Evolutionary conservation across 108 stramenopile genomes (phyloP).

Genomic region (Cyclotella cryptica): DNA sequence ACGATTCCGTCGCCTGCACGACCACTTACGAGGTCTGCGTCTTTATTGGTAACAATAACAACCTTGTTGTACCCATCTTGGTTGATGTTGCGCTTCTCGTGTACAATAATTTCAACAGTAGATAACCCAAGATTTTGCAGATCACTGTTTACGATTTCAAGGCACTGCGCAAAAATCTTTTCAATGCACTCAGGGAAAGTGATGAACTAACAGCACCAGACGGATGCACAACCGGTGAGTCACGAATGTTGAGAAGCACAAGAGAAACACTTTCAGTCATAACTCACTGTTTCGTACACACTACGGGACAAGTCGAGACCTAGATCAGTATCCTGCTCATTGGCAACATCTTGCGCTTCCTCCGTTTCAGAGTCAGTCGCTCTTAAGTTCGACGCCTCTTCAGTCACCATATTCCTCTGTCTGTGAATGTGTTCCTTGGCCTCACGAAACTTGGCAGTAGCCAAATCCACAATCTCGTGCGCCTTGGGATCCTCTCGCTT

Average conservation of each 20-base stretch:
- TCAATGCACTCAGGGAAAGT: conserved; percentile 45
- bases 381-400: background rate
- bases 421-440: conserved; percentile 21
- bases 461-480: conserved; percentile 23
- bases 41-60: conserved; percentile 33
- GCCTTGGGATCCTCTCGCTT: background rate
- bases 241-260: background rate
- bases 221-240: background rate
- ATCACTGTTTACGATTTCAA: conserved; percentile 20
- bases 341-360: background rate
- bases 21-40: conserved; percentile 24
- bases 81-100: conserved; percentile 38
- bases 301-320: conserved; percentile 27
- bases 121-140: conserved; percentile 17
- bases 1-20: conserved; percentile 33
- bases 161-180: conserved; percentile 24
- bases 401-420: background rate
- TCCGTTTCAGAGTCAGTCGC: background rate
- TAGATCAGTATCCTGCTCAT: conserved; percentile 25
- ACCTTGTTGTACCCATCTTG: conserved; percentile 49
- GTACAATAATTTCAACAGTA: conserved; percentile 29
- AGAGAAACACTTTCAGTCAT: background rate
- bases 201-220: conserved; percentile 8
- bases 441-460: conserved; percentile 32
- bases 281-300: conserved; percentile 37